phyloP scores from a whole-genome alignment of 148 eudicot species.

The Diospyros kaki region DNA sequence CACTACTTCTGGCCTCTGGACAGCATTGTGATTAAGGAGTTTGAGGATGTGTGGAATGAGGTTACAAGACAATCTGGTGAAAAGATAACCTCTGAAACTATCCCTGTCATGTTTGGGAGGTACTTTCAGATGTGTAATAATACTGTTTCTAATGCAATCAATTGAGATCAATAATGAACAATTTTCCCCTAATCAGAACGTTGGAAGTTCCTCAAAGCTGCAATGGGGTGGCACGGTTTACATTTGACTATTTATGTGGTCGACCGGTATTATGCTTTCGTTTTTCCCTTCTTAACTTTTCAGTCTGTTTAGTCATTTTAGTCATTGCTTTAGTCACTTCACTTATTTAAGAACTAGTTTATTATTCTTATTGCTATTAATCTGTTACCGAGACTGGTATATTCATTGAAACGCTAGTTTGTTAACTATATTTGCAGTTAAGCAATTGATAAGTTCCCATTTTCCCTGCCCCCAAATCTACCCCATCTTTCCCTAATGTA shows the following conservation, averaged over 20 bases:
- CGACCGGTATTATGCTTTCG: constrained; percentile 54
- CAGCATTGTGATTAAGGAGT: constrained; percentile 38
- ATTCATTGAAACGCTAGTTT: too few species aligned
- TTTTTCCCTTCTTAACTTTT: not conserved
- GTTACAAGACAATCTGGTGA: constrained; percentile 46
- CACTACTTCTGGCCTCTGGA: constrained; percentile 79
- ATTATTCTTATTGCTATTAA: too few species aligned
- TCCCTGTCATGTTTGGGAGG: constrained; percentile 98
- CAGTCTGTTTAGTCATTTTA: not conserved
- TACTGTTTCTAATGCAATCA: not conserved
- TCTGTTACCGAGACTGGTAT: too few species aligned
- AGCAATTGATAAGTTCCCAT: too few species aligned
- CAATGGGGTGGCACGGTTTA: constrained; percentile 80
- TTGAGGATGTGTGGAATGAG: constrained; percentile 60
- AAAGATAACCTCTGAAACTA: constrained; percentile 42
- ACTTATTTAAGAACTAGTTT: not conserved
- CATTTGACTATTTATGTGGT: constrained; percentile 85
- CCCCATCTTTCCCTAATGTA: too few species aligned
- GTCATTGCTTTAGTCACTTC: not conserved
- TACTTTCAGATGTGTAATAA: constrained; percentile 17
- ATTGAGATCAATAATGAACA: not conserved
- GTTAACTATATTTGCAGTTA: too few species aligned
- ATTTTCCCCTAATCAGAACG: constrained; percentile 34
- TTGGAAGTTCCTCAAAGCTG: constrained; percentile 82
- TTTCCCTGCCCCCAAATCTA: too few species aligned